Evolutionary conservation across 1,139 yeast genomes (phyloP).

Genomic region (Geotrichum aggregatum): DNA sequence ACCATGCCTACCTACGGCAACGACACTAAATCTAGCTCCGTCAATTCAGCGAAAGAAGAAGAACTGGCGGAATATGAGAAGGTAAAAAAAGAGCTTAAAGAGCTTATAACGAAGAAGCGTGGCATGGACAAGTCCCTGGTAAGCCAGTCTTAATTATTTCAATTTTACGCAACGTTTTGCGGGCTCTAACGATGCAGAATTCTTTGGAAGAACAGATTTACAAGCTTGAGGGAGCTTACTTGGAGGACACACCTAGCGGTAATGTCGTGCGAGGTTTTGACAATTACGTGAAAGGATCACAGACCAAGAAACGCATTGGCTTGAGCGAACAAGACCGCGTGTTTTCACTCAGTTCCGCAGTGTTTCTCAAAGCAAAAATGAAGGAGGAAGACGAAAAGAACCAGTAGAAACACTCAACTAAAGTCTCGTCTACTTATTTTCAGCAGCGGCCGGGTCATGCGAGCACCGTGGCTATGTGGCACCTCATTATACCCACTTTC

Average conservation of each 20-base stretch:
- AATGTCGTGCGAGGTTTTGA: slow-evolving; percentile 89
- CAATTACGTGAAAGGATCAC: slow-evolving; percentile 58
- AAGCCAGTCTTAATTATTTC: slow-evolving; percentile 21
- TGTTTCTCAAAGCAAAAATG: slow-evolving; percentile 51
- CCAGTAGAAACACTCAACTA: not conserved
- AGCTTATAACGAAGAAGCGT: slow-evolving; percentile 60
- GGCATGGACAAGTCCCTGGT: slow-evolving; percentile 60
- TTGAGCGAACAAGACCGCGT: slow-evolving; percentile 80
- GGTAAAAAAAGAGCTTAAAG: slow-evolving; percentile 63
- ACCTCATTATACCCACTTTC: too few species aligned
- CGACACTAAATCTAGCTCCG: slow-evolving; percentile 4
- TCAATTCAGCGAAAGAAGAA: slow-evolving; percentile 12
- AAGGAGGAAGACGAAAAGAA: slow-evolving; percentile 30
- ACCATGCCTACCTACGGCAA: slow-evolving; percentile 14
- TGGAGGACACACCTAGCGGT: slow-evolving; percentile 67
- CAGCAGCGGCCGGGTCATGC: too few species aligned
- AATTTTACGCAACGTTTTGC: not conserved
- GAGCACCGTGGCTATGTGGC: too few species aligned
- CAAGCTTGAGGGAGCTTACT: slow-evolving; percentile 72
- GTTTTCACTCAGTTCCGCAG: slow-evolving; percentile 75
- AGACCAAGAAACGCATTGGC: slow-evolving; percentile 51
- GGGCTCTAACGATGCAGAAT: slow-evolving; percentile 22
- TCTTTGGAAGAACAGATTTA: slow-evolving; percentile 74
- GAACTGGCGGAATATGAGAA: slow-evolving; percentile 57
- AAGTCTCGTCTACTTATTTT: too few species aligned